Evolutionary conservation across 169 alveolate species (phyloP).

Genomic region (Plasmodium adleri): DNA sequence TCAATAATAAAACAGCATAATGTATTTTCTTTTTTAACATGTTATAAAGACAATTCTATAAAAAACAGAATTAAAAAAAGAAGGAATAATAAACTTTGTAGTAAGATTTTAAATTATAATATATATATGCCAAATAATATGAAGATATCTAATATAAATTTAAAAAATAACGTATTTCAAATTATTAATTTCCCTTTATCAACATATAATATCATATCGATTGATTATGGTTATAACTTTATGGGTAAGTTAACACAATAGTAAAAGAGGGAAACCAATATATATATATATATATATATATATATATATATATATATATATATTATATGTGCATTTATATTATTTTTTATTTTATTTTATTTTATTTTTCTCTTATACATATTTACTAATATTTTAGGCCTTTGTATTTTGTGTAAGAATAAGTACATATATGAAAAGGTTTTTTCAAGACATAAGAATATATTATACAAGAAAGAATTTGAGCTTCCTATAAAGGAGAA

Average conservation of each 20-base stretch:
- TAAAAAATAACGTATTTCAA: constrained; percentile 2
- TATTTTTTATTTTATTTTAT: background rate
- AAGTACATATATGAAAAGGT: constrained; percentile 65
- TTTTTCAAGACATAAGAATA: constrained; percentile 24
- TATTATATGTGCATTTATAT: background rate
- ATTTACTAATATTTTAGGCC: constrained; percentile 12
- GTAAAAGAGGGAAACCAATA: background rate
- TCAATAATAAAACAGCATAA: constrained; percentile 4
- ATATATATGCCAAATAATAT: constrained; percentile 16
- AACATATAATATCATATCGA: constrained; percentile 42
- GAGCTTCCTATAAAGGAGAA: constrained; percentile 50
- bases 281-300: background rate
- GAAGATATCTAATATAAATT: constrained; percentile 28
- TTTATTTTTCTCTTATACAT: constrained; percentile 9
- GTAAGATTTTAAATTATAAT: constrained; percentile 28
- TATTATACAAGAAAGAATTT: constrained; percentile 16
- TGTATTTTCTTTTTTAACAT: background rate
- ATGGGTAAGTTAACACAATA: constrained; percentile 37
- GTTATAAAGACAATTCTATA: background rate
- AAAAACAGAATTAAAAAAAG: constrained; percentile 13
- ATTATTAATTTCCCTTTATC: constrained; percentile 29
- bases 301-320: background rate
- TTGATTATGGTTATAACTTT: constrained; percentile 61
- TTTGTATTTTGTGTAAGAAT: constrained; percentile 43
- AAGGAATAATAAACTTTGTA: background rate